Evolutionary conservation across 73 alveolate species (phyloP).

Genomic region (Tetrahymena borealis): DNA sequence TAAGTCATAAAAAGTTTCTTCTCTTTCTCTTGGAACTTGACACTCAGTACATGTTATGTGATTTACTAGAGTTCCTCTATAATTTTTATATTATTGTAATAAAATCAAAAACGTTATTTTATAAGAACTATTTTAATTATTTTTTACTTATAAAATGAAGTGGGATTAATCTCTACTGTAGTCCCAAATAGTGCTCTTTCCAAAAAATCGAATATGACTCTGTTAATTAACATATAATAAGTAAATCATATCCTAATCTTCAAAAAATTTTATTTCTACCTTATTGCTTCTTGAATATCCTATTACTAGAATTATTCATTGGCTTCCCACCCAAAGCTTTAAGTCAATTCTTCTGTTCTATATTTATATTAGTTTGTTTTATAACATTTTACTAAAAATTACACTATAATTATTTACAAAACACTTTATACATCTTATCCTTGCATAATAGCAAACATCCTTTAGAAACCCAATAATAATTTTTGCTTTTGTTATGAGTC

Average conservation of each 20-base stretch:
- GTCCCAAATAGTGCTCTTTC: slow-evolving; percentile 34
- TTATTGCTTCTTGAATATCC: slow-evolving; percentile 61
- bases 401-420: not conserved
- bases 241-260: no score
- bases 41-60: slow-evolving; percentile 75
- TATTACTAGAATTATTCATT: slow-evolving; percentile 51
- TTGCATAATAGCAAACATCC: slow-evolving; percentile 76
- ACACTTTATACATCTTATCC: slow-evolving; percentile 51
- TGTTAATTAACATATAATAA: not conserved
- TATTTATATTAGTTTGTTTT: not conserved
- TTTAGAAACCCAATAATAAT: slow-evolving; percentile 75
- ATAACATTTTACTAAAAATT: no score
- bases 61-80: slow-evolving; percentile 65
- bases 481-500: slow-evolving; percentile 69
- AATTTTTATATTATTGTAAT: slow-evolving; percentile 12
- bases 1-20: slow-evolving; percentile 82
- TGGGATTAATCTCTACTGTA: not conserved
- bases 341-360: slow-evolving; percentile 84
- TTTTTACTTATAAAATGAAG: not conserved
- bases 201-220: slow-evolving; percentile 33
- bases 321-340: slow-evolving; percentile 86
- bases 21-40: slow-evolving; percentile 56
- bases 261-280: not conserved
- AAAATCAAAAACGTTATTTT: not conserved
- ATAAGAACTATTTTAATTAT: not conserved